Conservation (phyloP, 139 green algal species). For the Tetraselmis striata region DNA sequence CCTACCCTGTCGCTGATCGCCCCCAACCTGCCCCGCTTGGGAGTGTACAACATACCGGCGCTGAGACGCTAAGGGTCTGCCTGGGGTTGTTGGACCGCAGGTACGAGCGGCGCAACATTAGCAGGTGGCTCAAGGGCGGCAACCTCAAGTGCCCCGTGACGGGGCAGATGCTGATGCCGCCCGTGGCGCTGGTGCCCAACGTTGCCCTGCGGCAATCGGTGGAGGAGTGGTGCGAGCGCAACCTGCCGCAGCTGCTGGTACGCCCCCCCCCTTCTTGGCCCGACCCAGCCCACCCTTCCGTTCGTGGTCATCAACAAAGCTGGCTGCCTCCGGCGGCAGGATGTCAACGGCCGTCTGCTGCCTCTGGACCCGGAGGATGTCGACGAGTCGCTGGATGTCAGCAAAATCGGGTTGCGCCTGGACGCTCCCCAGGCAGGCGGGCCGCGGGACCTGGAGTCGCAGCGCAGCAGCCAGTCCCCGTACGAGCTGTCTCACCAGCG, state of each 20-base stretch:
- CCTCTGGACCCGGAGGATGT: not conserved
- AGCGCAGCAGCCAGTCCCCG: not conserved
- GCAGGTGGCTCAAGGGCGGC: slow-evolving; percentile 39
- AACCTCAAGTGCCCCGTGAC: slow-evolving; percentile 40
- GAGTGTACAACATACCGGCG: too few species aligned
- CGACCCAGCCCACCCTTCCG: not conserved
- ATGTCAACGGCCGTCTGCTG: not conserved
- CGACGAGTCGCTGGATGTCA: not conserved
- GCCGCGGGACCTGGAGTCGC: not conserved
- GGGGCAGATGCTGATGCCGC: slow-evolving; percentile 27
- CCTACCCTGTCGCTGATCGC: too few species aligned
- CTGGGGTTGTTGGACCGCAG: too few species aligned
- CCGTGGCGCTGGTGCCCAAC: slow-evolving; percentile 42
- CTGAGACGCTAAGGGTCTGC: too few species aligned
- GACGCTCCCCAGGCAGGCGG: not conserved
- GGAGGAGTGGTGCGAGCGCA: slow-evolving; percentile 40
- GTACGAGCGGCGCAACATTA: slow-evolving; percentile 41
- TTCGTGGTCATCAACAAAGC: not conserved
- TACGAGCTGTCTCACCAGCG: not conserved
- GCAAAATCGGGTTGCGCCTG: not conserved
- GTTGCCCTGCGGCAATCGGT: slow-evolving; percentile 39
- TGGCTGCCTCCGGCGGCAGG: not conserved
- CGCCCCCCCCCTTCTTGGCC: not conserved
- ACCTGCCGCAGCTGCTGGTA: slow-evolving; percentile 50
- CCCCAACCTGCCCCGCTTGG: too few species aligned